Evolutionary conservation across 768 basidiomycete species (phyloP).

Genomic region (Naganishia vaughanmartiniae): DNA sequence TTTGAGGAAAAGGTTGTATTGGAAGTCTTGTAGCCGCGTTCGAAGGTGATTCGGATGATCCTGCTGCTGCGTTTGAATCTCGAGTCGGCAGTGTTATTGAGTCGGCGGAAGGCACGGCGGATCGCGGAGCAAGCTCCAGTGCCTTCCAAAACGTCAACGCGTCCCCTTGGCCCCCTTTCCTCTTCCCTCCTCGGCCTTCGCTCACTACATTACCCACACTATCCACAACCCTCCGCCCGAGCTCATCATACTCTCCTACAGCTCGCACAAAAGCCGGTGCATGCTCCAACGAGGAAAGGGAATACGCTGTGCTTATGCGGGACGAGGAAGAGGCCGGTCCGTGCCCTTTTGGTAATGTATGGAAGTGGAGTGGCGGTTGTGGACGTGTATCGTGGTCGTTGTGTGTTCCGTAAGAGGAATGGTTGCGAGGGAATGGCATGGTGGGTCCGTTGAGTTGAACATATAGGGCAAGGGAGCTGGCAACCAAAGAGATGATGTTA

Average conservation of each 20-base stretch:
- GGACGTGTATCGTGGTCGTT: slow-evolving; percentile 8
- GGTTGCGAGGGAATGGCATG: neutral
- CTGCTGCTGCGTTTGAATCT: too few relatives aligned
- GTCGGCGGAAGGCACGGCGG: neutral
- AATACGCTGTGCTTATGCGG: neutral
- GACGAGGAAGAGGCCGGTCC: slow-evolving; percentile 14
- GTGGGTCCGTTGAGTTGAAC: neutral
- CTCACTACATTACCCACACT: neutral
- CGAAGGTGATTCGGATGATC: neutral
- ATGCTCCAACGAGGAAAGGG: slow-evolving; percentile 7
- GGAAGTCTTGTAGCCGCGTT: neutral
- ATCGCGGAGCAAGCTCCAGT: slow-evolving; percentile 9
- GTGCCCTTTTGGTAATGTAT: slow-evolving; percentile 57
- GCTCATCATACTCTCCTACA: slow-evolving; percentile 29
- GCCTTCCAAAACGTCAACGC: slow-evolving; percentile 28
- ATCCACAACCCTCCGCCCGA: slow-evolving; percentile 27
- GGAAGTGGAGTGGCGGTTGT: slow-evolving; percentile 63
- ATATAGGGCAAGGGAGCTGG: neutral
- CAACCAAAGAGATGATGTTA: neutral
- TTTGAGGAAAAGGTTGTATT: neutral
- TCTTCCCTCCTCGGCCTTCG: neutral
- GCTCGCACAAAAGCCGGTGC: slow-evolving; percentile 27
- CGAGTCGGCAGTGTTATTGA: neutral
- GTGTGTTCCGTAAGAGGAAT: neutral
- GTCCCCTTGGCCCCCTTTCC: slow-evolving; percentile 2